phyloP scores from a whole-genome alignment of 2,329 filamentous ascomycete genomes.

The Colletotrichum scovillei region DNA sequence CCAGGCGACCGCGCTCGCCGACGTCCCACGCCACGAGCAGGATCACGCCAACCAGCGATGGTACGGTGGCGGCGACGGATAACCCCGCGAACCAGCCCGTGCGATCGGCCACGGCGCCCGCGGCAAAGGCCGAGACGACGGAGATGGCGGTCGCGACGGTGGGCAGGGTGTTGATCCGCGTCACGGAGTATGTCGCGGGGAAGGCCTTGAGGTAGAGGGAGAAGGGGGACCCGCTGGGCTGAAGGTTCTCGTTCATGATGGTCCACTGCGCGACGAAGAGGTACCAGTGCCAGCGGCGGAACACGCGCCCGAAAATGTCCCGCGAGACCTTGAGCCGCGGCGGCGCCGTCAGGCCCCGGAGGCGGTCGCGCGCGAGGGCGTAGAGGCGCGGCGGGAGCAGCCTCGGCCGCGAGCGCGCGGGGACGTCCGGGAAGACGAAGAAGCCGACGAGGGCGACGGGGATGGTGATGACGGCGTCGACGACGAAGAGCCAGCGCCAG shows the following conservation, averaged over 20 bases:
- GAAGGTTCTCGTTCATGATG: slow-evolving; percentile 51
- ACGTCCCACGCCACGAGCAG: slow-evolving; percentile 50
- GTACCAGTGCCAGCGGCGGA: slow-evolving; percentile 53
- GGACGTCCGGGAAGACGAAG: slow-evolving; percentile 45
- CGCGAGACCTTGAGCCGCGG: slow-evolving; percentile 45
- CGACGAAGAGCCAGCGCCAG: slow-evolving; percentile 67
- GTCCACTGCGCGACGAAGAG: slow-evolving; percentile 51
- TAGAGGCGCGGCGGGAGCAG: slow-evolving; percentile 44
- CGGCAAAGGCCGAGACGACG: slow-evolving; percentile 48
- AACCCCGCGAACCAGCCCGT: slow-evolving; percentile 49
- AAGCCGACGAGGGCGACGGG: slow-evolving; percentile 62
- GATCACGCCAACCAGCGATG: slow-evolving; percentile 46
- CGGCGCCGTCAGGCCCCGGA: slow-evolving; percentile 42
- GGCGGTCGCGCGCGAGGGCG: slow-evolving; percentile 44
- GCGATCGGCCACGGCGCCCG: slow-evolving; percentile 47
- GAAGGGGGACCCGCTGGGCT: slow-evolving; percentile 48
- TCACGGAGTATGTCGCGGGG: slow-evolving; percentile 48
- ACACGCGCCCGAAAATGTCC: slow-evolving; percentile 49
- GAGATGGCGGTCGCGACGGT: slow-evolving; percentile 52
- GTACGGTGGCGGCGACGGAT: slow-evolving; percentile 44
- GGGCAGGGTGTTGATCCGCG: slow-evolving; percentile 53
- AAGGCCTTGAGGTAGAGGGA: slow-evolving; percentile 53
- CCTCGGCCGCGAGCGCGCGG: slow-evolving; percentile 44
- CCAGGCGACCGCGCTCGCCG: slow-evolving; percentile 49
- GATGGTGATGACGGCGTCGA: slow-evolving; percentile 68